phyloP scores from a whole-genome alignment of 139 green algal genomes.

The Coccomyxa sp. region DNA sequence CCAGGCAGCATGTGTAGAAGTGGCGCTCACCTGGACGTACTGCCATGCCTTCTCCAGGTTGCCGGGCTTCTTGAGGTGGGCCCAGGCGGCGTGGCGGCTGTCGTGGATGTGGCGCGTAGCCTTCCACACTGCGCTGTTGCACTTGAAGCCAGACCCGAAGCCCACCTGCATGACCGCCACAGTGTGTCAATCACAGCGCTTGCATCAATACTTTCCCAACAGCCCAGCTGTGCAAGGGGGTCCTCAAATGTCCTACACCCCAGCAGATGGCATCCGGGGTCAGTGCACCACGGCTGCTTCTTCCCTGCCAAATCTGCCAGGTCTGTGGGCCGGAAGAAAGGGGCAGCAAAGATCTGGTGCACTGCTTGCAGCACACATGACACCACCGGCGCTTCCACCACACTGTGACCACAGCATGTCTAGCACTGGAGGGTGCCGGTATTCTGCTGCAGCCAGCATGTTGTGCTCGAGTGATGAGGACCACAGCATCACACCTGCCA shows the following conservation, averaged over 20 bases:
- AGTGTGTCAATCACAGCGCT: not conserved
- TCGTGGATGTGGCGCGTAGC: conserved; percentile 51
- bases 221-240: too few species aligned
- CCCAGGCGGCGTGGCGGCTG: conserved; percentile 33
- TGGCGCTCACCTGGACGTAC: not conserved
- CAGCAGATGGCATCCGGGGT: too few species aligned
- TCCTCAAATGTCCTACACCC: too few species aligned
- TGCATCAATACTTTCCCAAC: too few species aligned
- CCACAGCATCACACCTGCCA: conserved; percentile 67
- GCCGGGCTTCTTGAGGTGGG: not conserved
- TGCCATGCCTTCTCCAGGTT: not conserved
- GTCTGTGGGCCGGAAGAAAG: too few species aligned
- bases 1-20: too few species aligned
- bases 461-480: not conserved
- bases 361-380: not conserved
- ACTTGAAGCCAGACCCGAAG: conserved; percentile 92
- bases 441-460: not conserved
- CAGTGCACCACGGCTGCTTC: too few species aligned
- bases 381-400: not conserved
- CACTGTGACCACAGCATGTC: not conserved
- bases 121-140: conserved; percentile 88
- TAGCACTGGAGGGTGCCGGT: not conserved
- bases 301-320: too few species aligned
- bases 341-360: too few species aligned
- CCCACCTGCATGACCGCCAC: not conserved